Conservation (phyloP, 2,329 filamentous ascomycete species). For the Berkeleyomyces rouxiae region DNA sequence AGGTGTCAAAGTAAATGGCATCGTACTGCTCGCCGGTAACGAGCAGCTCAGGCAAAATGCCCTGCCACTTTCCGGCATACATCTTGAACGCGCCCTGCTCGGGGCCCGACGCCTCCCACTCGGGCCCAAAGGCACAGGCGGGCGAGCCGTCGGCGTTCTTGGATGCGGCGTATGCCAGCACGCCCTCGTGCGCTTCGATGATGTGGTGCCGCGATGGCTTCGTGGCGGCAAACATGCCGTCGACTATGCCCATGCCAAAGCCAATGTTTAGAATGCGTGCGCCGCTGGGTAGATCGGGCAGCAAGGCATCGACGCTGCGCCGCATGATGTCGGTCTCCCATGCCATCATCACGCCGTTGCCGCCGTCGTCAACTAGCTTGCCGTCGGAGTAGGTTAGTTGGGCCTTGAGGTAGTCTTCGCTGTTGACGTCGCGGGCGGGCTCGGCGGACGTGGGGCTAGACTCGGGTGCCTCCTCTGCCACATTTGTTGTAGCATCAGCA, state of each 20-base stretch:
- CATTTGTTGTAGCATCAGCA: constrained; percentile 17
- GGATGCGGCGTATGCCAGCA: constrained; percentile 46
- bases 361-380: constrained; percentile 54
- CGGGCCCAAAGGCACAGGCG: constrained; percentile 34
- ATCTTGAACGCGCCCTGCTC: constrained; percentile 55
- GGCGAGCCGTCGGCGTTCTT: constrained; percentile 17
- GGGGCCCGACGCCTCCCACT: constrained; percentile 38
- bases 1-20: constrained; percentile 94
- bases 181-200: constrained; percentile 67
- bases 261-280: constrained; percentile 69
- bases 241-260: constrained; percentile 82
- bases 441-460: constrained; percentile 23
- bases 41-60: constrained; percentile 52
- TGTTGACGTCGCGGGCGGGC: constrained; percentile 34
- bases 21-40: constrained; percentile 57
- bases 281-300: constrained; percentile 30
- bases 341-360: constrained; percentile 85
- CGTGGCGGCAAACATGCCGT: constrained; percentile 55
- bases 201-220: constrained; percentile 61
- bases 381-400: constrained; percentile 45
- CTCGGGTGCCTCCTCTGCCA: constrained; percentile 15
- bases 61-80: constrained; percentile 62
- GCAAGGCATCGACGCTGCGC: constrained; percentile 51
- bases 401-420: constrained; percentile 51
- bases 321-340: constrained; percentile 85